phyloP scores from a whole-genome alignment of 2,329 filamentous ascomycete genomes.

The Coniochaeta sp. region DNA sequence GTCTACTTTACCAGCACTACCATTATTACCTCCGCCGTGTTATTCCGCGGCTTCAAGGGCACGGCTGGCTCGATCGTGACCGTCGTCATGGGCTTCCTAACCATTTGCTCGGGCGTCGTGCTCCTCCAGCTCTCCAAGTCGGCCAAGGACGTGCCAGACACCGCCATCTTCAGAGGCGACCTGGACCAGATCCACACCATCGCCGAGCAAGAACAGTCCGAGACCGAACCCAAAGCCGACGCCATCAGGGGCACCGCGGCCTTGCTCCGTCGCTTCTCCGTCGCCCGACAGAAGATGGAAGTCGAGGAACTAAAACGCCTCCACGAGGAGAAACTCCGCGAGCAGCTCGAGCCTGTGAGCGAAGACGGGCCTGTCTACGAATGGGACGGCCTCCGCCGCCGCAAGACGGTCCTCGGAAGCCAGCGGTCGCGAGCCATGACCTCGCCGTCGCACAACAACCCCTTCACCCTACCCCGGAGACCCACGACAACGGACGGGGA shows the following conservation, averaged over 20 bases:
- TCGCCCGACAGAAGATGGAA: slow-evolving; percentile 69
- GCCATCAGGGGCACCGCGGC: slow-evolving; percentile 87
- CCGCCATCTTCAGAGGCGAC: slow-evolving; percentile 86
- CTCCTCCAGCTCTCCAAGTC: slow-evolving; percentile 95
- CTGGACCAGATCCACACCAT: slow-evolving; percentile 94
- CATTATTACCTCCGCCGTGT: slow-evolving; percentile 84
- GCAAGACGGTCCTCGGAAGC: slow-evolving; percentile 42
- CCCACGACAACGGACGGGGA: slow-evolving; percentile 10
- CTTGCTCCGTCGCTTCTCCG: slow-evolving; percentile 77
- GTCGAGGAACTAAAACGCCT: slow-evolving; percentile 71
- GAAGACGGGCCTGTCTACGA: slow-evolving; percentile 71
- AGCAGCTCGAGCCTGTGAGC: slow-evolving; percentile 65
- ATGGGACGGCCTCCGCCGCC: slow-evolving; percentile 83
- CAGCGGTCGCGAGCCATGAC: slow-evolving; percentile 27
- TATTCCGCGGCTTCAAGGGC: slow-evolving; percentile 93
- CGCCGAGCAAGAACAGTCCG: slow-evolving; percentile 90
- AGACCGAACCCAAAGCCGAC: slow-evolving; percentile 92
- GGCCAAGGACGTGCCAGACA: slow-evolving; percentile 91
- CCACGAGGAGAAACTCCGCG: slow-evolving; percentile 67
- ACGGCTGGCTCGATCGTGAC: slow-evolving; percentile 74
- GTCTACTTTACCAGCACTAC: slow-evolving; percentile 96
- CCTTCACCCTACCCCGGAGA: slow-evolving; percentile 21
- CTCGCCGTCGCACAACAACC: slow-evolving; percentile 23
- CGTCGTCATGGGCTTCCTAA: slow-evolving; percentile 86
- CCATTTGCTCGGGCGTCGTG: slow-evolving; percentile 89